Percentiles rank a stretch among this genome's conserved stretches.
Conservation (phyloP, 192 early-diverging fungal genomes). For the Entomortierella lignicola region DNA sequence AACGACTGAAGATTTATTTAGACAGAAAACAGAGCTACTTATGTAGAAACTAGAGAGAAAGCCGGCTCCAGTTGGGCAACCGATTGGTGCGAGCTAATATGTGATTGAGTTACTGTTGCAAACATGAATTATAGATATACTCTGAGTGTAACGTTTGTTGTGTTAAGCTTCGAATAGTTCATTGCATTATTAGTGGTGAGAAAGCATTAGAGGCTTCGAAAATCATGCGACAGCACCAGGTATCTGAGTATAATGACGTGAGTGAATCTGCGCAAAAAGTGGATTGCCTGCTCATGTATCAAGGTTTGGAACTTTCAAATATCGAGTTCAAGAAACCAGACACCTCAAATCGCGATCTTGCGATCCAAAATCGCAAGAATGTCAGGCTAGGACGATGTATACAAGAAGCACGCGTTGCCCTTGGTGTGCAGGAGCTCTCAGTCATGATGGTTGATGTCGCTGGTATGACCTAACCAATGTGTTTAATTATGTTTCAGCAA, state of each 20-base stretch:
- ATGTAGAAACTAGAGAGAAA: too few relatives aligned
- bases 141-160: not conserved
- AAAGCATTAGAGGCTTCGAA: slow-evolving; percentile 15
- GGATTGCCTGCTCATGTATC: slow-evolving; percentile 24
- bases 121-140: not conserved
- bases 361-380: slow-evolving; percentile 29
- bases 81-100: too few relatives aligned
- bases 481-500: not conserved
- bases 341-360: slow-evolving; percentile 22
- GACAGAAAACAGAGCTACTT: too few relatives aligned
- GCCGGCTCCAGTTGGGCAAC: too few relatives aligned
- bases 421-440: slow-evolving; percentile 10
- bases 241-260: slow-evolving; percentile 15
- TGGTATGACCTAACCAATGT: slow-evolving; percentile 21
- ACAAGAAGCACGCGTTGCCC: slow-evolving; percentile 12
- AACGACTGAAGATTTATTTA: too few relatives aligned
- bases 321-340: slow-evolving; percentile 26
- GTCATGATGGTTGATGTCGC: slow-evolving; percentile 24
- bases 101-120: too few relatives aligned
- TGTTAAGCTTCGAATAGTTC: slow-evolving; percentile 8
- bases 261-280: slow-evolving; percentile 28
- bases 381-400: slow-evolving; percentile 28
- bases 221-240: slow-evolving; percentile 23
- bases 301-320: slow-evolving; percentile 32
- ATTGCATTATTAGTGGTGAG: slow-evolving; percentile 28